Conservation (phyloP, 73 alveolate species). For the Halteria grandinella region DNA sequence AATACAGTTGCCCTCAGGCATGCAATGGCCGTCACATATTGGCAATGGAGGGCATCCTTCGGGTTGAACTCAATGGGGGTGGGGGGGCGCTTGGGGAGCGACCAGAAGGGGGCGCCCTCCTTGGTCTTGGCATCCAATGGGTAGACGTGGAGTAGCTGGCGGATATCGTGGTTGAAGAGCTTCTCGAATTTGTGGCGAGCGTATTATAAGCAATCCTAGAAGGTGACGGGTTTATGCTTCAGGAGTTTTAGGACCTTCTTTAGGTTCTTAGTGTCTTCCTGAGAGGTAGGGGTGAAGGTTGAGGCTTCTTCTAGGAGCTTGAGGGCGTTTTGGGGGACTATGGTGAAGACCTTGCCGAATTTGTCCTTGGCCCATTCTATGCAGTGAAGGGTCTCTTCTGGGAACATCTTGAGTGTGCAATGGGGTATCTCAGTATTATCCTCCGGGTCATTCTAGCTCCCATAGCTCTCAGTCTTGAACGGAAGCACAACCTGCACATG, state of each 20-base stretch:
- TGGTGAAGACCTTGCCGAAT: constrained; percentile 82
- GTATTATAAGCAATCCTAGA: constrained; percentile 83
- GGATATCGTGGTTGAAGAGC: constrained; percentile 77
- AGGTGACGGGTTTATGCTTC: constrained; percentile 77
- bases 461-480: constrained; percentile 88
- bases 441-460: constrained; percentile 89
- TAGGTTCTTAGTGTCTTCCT: constrained; percentile 73
- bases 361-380: constrained; percentile 98
- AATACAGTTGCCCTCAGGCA: constrained; percentile 81
- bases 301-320: constrained; percentile 71
- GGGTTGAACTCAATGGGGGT: constrained; percentile 75
- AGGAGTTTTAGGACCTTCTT: constrained; percentile 76
- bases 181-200: constrained; percentile 84
- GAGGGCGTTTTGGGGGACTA: constrained; percentile 70
- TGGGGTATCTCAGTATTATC: constrained; percentile 93
- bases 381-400: constrained; percentile 94
- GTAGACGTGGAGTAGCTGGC: constrained; percentile 82
- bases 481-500: constrained; percentile 95
- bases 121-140: constrained; percentile 91
- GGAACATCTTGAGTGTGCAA: constrained; percentile 97
- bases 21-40: constrained; percentile 82
- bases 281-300: constrained; percentile 59
- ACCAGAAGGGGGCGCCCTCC: constrained; percentile 93
- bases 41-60: constrained; percentile 71
- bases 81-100: constrained; percentile 95